These are phyloP conservation scores for Jacaranda copaia DNA, from an alignment of 257 asterid species.

Conservation along the genomic window DNA sequence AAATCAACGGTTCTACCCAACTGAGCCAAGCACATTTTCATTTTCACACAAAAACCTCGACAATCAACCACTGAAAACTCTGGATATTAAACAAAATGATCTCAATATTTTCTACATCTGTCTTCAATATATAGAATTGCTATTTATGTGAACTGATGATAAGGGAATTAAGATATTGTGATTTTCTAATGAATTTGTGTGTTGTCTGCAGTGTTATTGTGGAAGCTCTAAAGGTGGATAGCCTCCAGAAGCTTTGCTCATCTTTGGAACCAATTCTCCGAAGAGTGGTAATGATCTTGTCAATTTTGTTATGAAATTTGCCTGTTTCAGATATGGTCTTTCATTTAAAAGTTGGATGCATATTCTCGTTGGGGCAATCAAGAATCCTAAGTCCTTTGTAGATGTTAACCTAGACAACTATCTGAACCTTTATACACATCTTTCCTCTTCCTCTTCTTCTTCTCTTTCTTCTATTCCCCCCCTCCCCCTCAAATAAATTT, in stretches of 20 bases:
- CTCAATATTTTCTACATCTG: too few species aligned
- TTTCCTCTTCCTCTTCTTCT: background rate
- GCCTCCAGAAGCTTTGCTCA: conserved; percentile 88
- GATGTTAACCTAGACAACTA: background rate
- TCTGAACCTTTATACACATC: conserved; percentile 5
- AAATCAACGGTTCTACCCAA: too few species aligned
- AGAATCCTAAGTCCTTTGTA: conserved; percentile 6
- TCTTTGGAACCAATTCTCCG: conserved; percentile 89
- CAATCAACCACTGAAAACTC: too few species aligned
- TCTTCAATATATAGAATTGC: background rate
- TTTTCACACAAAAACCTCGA: too few species aligned
- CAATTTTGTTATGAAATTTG: conserved; percentile 1
- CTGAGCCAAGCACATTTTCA: too few species aligned
- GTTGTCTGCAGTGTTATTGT: conserved; percentile 74
- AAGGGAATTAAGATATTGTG: background rate
- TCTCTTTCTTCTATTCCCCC: too few species aligned
- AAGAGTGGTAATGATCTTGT: conserved; percentile 71
- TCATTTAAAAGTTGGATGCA: conserved; percentile 20
- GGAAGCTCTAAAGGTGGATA: conserved; percentile 88
- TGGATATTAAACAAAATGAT: too few species aligned
- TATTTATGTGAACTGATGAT: background rate
- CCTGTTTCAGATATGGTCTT: background rate
- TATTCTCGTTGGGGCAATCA: background rate
- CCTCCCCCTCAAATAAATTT: too few species aligned
- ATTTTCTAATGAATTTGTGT: conserved; percentile 10